phyloP scores from a whole-genome alignment of 1,139 yeast species.

The Blastobotrys elegans region DNA sequence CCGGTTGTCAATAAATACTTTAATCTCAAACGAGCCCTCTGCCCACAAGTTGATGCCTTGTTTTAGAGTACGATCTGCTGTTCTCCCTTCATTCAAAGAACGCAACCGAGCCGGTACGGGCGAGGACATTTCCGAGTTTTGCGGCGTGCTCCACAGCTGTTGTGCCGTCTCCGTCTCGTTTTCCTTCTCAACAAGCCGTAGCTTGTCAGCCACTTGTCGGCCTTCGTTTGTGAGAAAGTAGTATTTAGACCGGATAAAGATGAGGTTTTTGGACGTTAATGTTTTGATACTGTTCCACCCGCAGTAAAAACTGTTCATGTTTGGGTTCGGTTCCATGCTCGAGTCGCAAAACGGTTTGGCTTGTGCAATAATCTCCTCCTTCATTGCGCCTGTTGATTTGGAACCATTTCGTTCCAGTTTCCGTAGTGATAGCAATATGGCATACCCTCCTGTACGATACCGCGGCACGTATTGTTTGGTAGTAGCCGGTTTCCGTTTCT shows the following conservation, averaged over 20 bases:
- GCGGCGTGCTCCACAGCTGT: conserved; percentile 16
- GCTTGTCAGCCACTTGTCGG: conserved; percentile 50
- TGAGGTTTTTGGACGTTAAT: conserved; percentile 50
- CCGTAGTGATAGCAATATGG: conserved; percentile 63
- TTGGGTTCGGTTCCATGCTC: conserved; percentile 60
- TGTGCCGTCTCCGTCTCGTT: conserved; percentile 5
- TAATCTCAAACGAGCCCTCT: conserved; percentile 51
- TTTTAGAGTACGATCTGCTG: background rate
- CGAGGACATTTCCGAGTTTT: conserved; percentile 6
- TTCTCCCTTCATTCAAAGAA: background rate
- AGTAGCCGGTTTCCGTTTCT: conserved; percentile 28
- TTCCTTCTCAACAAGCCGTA: conserved; percentile 44
- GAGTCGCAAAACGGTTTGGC: conserved; percentile 62
- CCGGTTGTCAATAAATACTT: conserved; percentile 71
- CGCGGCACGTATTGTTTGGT: conserved; percentile 62
- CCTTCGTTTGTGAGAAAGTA: conserved; percentile 77
- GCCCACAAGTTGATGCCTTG: conserved; percentile 40
- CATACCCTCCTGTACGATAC: conserved; percentile 82
- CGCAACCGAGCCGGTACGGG: background rate
- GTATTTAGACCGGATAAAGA: conserved; percentile 50
- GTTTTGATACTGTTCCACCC: conserved; percentile 77
- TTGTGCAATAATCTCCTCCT: conserved; percentile 49
- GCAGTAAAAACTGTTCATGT: conserved; percentile 54
- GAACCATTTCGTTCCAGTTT: conserved; percentile 41
- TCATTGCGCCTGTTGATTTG: conserved; percentile 48